These are phyloP conservation scores for Nemania sp. DNA, from an alignment of 2,329 filamentous ascomycete species.

Conservation along the genomic window DNA sequence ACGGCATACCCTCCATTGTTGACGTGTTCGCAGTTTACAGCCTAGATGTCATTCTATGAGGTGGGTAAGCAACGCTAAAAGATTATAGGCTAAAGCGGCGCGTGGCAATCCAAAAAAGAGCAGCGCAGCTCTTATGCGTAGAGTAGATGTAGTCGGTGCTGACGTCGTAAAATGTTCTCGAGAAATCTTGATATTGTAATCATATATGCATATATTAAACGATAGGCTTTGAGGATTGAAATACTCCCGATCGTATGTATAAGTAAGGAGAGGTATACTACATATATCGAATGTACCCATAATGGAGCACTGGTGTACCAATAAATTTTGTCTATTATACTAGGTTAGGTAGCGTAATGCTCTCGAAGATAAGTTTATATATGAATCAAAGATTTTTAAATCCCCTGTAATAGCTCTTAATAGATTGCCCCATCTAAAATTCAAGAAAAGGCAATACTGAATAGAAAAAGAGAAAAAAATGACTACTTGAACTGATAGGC, in stretches of 20 bases:
- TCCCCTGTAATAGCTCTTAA: too few species aligned
- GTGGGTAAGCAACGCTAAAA: conserved; percentile 21
- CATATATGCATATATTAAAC: neutral
- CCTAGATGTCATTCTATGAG: neutral
- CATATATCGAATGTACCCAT: too few species aligned
- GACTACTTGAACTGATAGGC: too few species aligned
- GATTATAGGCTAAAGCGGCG: conserved; percentile 24
- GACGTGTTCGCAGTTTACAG: conserved; percentile 34
- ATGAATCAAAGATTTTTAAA: too few species aligned
- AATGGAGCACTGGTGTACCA: too few species aligned
- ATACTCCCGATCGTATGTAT: neutral
- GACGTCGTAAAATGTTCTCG: neutral
- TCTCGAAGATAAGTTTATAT: too few species aligned
- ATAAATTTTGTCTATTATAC: neutral
- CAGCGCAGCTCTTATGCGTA: neutral
- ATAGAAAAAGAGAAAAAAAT: too few species aligned
- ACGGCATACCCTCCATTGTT: conserved; percentile 3
- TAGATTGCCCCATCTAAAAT: too few species aligned
- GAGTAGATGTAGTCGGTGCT: neutral
- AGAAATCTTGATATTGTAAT: neutral
- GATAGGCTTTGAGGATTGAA: too few species aligned
- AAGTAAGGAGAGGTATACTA: neutral
- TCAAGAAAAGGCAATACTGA: too few species aligned
- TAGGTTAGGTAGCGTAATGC: too few species aligned
- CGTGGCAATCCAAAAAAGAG: conserved; percentile 12